Evolutionary conservation across 106 monocot species (phyloP), one percentile per base, ranked within the genome.

Genomic region (Hemerocallis citrina): DNA sequence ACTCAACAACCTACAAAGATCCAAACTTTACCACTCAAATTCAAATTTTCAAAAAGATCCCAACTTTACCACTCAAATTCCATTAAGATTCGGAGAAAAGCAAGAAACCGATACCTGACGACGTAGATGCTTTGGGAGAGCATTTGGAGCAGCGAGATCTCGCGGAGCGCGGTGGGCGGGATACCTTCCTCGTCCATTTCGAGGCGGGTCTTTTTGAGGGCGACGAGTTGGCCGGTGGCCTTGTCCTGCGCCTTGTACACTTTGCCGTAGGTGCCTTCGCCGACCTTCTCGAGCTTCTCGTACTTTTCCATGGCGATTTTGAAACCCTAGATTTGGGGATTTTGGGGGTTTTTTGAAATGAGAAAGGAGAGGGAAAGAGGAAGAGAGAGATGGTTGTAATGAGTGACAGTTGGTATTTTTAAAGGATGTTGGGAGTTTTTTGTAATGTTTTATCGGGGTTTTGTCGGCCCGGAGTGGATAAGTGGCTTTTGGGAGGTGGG

Each of bases 281-380:
- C 98, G 1, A 99, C 88, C 85, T 92, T 99, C 88, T 92, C 98
- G 55, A 99, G 65, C 82, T 99, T 99, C 79, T 99, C 92, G 82
- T 99, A 99, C 80, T 89, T 94, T 52, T 94, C 93, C 93, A 64
- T 64, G 20, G 61, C 28, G 17, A 45, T 44, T 3, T n/a, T n/a
- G n/a, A n/a, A n/a, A n/a, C n/a, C n/a, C n/a, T n/a, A n/a, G n/a
- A n/a, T n/a, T n/a, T n/a, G n/a, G 41, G 44, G 27, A 12, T 24
- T 54, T 54, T 7, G 9, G 9, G 9, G 11, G 10, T 37, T 22
- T 22, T 61, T 61, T 61, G 60, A 61, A 61, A 62, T 31, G 61
- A 8, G 34, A 33, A 22, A 57, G 35, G 4, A 10, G 35, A 36
- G 54, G 31, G 22, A 36, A n/a, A 54, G 20, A 54, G 55, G 17